phyloP scores from a whole-genome alignment of 202 grass and related monocot species.

The Tripidium arundinaceum region DNA sequence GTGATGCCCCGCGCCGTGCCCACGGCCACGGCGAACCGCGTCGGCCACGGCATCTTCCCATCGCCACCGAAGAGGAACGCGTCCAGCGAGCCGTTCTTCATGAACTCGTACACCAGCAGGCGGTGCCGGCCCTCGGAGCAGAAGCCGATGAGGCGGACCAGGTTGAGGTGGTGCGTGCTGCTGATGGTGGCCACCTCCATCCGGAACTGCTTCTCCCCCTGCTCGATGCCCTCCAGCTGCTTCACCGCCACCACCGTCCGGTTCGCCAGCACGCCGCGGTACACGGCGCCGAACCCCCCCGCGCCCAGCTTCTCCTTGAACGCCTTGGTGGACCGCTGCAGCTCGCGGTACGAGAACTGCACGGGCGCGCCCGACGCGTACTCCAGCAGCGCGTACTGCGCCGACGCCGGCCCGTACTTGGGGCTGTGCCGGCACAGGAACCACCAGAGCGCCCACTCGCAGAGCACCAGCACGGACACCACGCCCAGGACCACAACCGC shows the following conservation, averaged over 20 bases:
- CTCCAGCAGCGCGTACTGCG: conserved; percentile 93
- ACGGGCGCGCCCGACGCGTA: conserved; percentile 96
- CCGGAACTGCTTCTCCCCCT: conserved; percentile 98
- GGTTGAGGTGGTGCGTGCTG: conserved; percentile 97
- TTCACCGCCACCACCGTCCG: conserved; percentile 75
- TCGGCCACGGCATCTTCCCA: conserved; percentile 50
- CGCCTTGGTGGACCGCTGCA: conserved; percentile 64
- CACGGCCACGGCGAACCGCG: conserved; percentile 65
- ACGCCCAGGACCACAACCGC: conserved; percentile 40
- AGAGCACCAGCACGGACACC: conserved; percentile 46
- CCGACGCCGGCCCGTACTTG: conserved; percentile 66
- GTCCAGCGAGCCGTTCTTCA: conserved; percentile 92
- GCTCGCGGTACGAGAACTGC: conserved; percentile 80
- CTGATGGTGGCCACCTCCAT: conserved; percentile 99
- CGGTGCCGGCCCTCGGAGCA: conserved; percentile 96
- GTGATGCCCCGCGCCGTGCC: conserved; percentile 89
- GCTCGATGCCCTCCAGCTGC: conserved; percentile 95
- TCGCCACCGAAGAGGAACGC: conserved; percentile 62
- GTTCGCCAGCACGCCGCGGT: conserved; percentile 78
- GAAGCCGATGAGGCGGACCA: conserved; percentile 89
- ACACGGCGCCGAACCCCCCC: conserved; percentile 85
- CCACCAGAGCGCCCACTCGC: conserved; percentile 86
- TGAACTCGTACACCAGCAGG: conserved; percentile 94
- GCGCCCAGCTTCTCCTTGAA: conserved; percentile 91
- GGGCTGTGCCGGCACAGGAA: conserved; percentile 64